Conservation (phyloP, 1,284 basidiomycete genomes). For the Cryptococcus hybrid region DNA sequence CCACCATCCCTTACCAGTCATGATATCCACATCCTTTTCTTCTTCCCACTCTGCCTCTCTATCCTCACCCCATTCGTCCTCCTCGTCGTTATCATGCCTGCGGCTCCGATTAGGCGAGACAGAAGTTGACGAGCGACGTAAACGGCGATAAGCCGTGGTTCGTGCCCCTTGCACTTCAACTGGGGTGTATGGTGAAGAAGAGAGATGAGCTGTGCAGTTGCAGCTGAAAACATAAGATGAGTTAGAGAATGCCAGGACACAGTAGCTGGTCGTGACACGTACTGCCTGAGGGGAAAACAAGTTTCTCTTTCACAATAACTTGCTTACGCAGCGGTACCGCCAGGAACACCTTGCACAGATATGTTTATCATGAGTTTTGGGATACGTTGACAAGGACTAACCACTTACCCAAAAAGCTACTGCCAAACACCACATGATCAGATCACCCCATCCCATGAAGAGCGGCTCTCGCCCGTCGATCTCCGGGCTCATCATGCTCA, state of each 20-base stretch:
- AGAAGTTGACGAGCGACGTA: conserved; percentile 29
- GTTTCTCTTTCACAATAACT: conserved; percentile 92
- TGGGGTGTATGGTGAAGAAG: conserved; percentile 66
- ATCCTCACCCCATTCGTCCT: conserved; percentile 2
- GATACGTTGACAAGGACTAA: no score
- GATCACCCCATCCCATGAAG: conserved; percentile 64
- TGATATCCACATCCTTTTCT: conserved; percentile 49
- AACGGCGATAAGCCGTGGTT: conserved; percentile 25
- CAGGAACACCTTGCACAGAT: conserved; percentile 70
- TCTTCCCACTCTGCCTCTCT: conserved; percentile 6
- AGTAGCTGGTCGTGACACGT: conserved; percentile 8
- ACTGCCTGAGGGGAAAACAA: conserved; percentile 88
- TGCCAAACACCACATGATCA: conserved; percentile 66
- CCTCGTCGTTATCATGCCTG: neutral
- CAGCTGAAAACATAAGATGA: conserved; percentile 51
- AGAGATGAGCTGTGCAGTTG: conserved; percentile 91
- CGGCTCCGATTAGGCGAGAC: conserved; percentile 14
- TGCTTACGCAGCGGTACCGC: conserved; percentile 90
- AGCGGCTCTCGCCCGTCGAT: conserved; percentile 76
- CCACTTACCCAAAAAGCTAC: conserved; percentile 71
- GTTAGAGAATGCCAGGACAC: neutral
- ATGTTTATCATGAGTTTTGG: neutral
- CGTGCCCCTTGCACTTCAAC: conserved; percentile 13
- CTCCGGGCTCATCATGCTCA: conserved; percentile 70
- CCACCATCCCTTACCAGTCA: conserved; percentile 65